phyloP scores from a whole-genome alignment of 345 rosid species.

The Zanthoxylum bungeanum region DNA sequence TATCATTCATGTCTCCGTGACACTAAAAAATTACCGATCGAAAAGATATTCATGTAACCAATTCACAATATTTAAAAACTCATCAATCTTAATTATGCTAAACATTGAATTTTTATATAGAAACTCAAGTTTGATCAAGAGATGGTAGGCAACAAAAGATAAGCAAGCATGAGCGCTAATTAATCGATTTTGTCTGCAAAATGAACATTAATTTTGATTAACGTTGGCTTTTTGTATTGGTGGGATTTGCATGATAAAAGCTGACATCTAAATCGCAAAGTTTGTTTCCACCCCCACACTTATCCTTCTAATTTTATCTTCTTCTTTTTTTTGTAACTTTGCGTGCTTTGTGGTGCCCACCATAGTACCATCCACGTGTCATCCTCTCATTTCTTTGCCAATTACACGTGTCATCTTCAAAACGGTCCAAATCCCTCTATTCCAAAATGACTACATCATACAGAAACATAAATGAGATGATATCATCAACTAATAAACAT shows the following conservation, averaged over 20 bases:
- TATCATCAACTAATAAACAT: too few relatives aligned
- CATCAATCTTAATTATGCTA: not conserved
- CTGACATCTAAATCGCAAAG: constrained; percentile 46
- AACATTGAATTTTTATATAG: not conserved
- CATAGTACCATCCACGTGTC: constrained; percentile 29
- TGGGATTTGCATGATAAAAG: constrained; percentile 49
- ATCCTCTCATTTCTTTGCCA: not conserved
- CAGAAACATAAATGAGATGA: too few relatives aligned
- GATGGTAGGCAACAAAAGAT: not conserved
- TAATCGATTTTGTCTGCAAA: not conserved
- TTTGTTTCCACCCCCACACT: constrained; percentile 25
- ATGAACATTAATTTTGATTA: not conserved
- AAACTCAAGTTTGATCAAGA: not conserved
- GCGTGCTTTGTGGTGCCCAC: constrained; percentile 42
- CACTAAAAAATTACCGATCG: too few relatives aligned
- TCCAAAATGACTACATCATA: constrained; percentile 18
- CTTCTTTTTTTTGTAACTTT: constrained; percentile 36
- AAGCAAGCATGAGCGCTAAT: not conserved
- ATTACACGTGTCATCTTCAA: constrained; percentile 31
- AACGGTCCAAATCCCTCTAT: constrained; percentile 7
- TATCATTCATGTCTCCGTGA: too few relatives aligned
- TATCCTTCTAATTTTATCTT: constrained; percentile 20
- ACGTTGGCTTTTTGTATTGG: constrained; percentile 17
- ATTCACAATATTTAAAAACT: too few relatives aligned
- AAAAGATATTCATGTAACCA: too few relatives aligned